Base-by-base conservation (phyloP, 225 moss, liverwort and hornwort species). In the Marchantia polymorpha region DNA sequence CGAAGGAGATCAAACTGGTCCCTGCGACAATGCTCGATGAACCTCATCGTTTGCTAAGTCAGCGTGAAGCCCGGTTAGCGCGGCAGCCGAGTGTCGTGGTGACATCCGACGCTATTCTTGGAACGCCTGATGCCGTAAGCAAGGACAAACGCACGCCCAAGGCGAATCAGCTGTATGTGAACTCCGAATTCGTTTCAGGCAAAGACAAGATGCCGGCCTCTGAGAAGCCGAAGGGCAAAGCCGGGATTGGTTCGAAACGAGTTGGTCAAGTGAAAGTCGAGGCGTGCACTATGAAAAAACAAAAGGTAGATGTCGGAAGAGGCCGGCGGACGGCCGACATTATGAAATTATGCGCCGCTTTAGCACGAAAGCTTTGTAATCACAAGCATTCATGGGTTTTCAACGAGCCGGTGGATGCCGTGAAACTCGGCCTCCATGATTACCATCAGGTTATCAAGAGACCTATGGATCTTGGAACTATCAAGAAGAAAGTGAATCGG, bases 301-400 rank as follows among this genome's bases (percentile, higher is more conserved):
- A 87, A 53, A 92, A 90, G 85, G 81, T 91, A 27, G 91, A 93
- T 59, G 84, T 61, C 13, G 90, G 82, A 0, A 85, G 88, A 9
- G 58, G 83, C 66, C 92, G 88, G 78, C 83, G 90, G 22, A 64
- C 75, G 81, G 78, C 85, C 0, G 94, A 92, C 52, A 75, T 87
- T 69, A 65, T 94, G 68, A 91, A 92, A 86, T 85, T 87, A 85
- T 94, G 94, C 71, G 76, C 73, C 14, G 88, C 91, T 39, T 29
- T 92, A 22, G 76, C 90, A 1, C 84, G 86, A 83, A 91, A 86
- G 58, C 78, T 94, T 72, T 86, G 83, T 82, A 81, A 83, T 12
- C 92, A 92, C 26, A 91, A 91, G 85, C 90, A 94, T 74, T 88
- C 92, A 6, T 94, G 94, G 94, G 92, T 94, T 49, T 94, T 94